phyloP scores from a whole-genome alignment of 345 rosid species.

The Dipteronia dyeriana region DNA sequence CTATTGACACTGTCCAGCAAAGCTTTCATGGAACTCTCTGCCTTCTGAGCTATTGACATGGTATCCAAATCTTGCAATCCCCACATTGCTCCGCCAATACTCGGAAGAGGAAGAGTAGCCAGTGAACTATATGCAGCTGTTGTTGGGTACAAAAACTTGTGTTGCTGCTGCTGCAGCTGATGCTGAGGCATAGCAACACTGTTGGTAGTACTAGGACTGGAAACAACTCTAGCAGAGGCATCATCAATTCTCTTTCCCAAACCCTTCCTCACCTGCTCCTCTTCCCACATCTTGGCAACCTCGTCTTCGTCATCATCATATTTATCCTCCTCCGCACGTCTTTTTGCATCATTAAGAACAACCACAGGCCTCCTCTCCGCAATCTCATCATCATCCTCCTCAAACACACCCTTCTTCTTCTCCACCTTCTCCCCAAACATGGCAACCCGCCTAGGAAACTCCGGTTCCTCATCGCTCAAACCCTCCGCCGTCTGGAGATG shows the following conservation, averaged over 20 bases:
- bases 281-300: slow-evolving; percentile 90
- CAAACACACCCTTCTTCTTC: slow-evolving; percentile 65
- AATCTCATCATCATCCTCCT: slow-evolving; percentile 26
- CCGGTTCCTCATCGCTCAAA: slow-evolving; percentile 81
- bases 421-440: slow-evolving; percentile 49
- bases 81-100: slow-evolving; percentile 55
- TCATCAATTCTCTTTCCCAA: slow-evolving; percentile 88
- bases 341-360: slow-evolving; percentile 11
- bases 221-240: slow-evolving; percentile 38
- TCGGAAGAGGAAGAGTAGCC: slow-evolving; percentile 41
- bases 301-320: slow-evolving; percentile 65
- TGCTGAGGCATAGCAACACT: slow-evolving; percentile 27
- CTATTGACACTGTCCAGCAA: slow-evolving; percentile 52
- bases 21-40: slow-evolving; percentile 75
- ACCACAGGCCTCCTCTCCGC: slow-evolving; percentile 35
- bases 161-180: slow-evolving; percentile 36
- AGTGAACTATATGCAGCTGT: not conserved
- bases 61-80: slow-evolving; percentile 49
- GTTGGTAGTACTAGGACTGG: slow-evolving; percentile 28
- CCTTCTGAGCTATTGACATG: slow-evolving; percentile 65
- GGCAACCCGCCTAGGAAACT: slow-evolving; percentile 57
- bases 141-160: slow-evolving; percentile 31
- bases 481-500: slow-evolving; percentile 48
- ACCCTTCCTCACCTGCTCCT: slow-evolving; percentile 88
- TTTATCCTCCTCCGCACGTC: slow-evolving; percentile 7